phyloP scores from a whole-genome alignment of 179 eudicot species.

The Heliamphora ciliata region DNA sequence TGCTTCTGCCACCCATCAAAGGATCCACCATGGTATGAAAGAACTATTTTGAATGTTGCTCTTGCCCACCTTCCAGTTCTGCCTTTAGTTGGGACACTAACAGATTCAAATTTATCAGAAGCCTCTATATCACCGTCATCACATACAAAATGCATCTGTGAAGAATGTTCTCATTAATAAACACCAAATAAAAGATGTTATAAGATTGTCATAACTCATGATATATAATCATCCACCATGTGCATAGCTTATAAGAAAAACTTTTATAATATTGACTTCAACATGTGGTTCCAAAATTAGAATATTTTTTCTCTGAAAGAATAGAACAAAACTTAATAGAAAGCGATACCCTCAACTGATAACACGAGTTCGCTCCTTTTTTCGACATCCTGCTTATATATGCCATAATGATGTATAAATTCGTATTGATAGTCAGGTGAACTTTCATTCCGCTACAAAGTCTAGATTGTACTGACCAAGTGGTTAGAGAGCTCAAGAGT shows the following conservation, averaged over 20 bases:
- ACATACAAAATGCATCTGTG: slow-evolving; percentile 21
- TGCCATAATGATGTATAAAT: no score
- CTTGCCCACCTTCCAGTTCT: slow-evolving; percentile 80
- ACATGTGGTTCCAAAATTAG: background rate
- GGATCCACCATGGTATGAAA: slow-evolving; percentile 76
- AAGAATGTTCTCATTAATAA: slow-evolving; percentile 9
- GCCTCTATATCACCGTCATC: slow-evolving; percentile 28
- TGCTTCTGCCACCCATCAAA: slow-evolving; percentile 99
- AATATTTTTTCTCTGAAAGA: background rate
- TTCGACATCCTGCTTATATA: no score
- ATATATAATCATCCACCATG: background rate
- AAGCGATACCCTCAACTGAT: background rate
- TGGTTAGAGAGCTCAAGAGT: no score
- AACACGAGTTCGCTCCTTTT: background rate
- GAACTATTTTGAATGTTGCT: slow-evolving; percentile 63
- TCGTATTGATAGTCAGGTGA: no score
- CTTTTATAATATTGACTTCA: background rate
- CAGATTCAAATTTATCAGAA: slow-evolving; percentile 33
- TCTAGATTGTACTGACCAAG: no score
- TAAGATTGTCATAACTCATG: background rate
- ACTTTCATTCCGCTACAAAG: no score
- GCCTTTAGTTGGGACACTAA: slow-evolving; percentile 26
- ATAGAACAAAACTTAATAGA: background rate
- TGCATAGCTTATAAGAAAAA: background rate
- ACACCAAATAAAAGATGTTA: background rate